Evolutionary conservation across 306 rosid genomes (phyloP).

Genomic region (Alnus glutinosa): DNA sequence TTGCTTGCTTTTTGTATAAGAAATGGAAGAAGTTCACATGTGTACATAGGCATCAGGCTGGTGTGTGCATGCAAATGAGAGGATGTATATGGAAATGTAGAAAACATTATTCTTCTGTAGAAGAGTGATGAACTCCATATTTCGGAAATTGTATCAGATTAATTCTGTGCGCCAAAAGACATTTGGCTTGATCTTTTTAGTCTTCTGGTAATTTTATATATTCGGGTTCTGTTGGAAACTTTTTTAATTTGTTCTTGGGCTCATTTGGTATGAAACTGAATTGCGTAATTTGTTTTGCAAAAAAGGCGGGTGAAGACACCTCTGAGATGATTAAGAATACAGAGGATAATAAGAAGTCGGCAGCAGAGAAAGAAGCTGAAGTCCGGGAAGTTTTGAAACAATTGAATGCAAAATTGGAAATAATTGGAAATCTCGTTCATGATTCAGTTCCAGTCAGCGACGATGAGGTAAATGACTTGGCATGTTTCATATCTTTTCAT

Average conservation of each 20-base stretch:
- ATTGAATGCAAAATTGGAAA: constrained; percentile 67
- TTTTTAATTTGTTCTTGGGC: background rate
- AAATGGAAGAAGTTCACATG: background rate
- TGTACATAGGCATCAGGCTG: background rate
- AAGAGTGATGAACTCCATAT: background rate
- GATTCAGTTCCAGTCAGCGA: constrained; percentile 77
- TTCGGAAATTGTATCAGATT: background rate
- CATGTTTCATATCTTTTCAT: background rate
- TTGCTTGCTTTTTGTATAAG: background rate
- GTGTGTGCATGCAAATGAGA: background rate
- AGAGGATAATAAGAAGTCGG: constrained; percentile 54
- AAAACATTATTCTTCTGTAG: background rate
- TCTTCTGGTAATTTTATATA: background rate
- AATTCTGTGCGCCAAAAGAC: background rate
- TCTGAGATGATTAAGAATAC: constrained; percentile 52
- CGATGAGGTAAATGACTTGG: constrained; percentile 63
- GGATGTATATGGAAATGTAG: background rate
- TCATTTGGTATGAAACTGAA: background rate
- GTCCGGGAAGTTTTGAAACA: constrained; percentile 50
- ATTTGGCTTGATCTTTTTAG: background rate
- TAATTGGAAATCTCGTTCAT: constrained; percentile 85
- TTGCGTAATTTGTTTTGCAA: background rate
- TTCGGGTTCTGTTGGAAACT: background rate
- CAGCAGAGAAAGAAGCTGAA: constrained; percentile 78
- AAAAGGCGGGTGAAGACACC: constrained; percentile 65